Evolutionary conservation across 1,139 yeast species (phyloP), one percentile per base, ranked within the genome.

Genomic region (Taphrina deformans): DNA sequence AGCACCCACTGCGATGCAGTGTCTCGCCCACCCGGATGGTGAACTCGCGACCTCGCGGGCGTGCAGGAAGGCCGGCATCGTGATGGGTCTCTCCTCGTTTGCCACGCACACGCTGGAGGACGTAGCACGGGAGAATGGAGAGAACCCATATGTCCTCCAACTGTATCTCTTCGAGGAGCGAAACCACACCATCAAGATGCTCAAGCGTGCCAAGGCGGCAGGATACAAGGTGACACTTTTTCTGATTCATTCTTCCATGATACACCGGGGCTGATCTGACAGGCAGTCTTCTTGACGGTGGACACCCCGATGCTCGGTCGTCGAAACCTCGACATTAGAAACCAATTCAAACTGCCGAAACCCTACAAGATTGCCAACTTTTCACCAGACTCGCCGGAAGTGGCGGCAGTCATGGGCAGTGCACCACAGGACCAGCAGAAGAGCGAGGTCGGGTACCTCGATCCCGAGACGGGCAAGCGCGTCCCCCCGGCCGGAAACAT

Each of bases 301-400:
- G 89, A 86, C 74, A 86, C 88, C 1, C 88, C 89, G 5, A 83
- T 81, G 70, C 78, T 85, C 68, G 90, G 89, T 33, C 79, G 85
- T 69, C 77, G 90, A 66, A 87, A 83, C 71, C 81, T 84, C 69
- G 89, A 86, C 58, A 65, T 69, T 29, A 69, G 80, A 76, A 75
- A 79, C 75, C 68, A 79, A 75, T 78, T 82, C 76, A 76, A 84
- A 76, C 70, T 76, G 31, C 78, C 79, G 4, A 55, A 72, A 2
- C 73, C 75, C 59, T 63, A 75, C 38, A 66, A 66, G 55, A 71
- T 74, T 2, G 78, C 77, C 29, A 76, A 76, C 69, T 76, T 75
- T 66, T 67, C 69, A 23, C 66, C 33, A 69, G 52, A 55, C 61
- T 55, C 61, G 29, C 16, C 51, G n/a, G 38, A 44, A n/a, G 61